Evolutionary conservation across 257 asterid genomes (phyloP).

Genomic region (Nicotiana noctiflora): DNA sequence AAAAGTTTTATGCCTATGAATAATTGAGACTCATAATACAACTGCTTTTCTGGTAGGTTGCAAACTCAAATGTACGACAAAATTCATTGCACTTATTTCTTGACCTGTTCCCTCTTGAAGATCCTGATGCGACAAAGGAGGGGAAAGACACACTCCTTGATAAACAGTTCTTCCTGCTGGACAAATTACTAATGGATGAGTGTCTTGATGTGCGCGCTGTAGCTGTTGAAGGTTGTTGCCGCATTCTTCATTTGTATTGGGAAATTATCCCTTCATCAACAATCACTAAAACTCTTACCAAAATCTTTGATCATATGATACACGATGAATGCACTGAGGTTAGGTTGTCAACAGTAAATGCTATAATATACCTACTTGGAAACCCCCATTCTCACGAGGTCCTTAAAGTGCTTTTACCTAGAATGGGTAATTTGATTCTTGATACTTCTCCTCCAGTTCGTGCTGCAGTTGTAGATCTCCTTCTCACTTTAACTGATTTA

Average conservation of each 20-base stretch:
- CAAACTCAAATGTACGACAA: constrained; percentile 92
- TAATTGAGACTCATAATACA: background rate
- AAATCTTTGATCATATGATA: constrained; percentile 58
- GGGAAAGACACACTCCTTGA: constrained; percentile 64
- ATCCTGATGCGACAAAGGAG: constrained; percentile 91
- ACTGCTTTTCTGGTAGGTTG: constrained; percentile 47
- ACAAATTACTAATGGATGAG: constrained; percentile 76
- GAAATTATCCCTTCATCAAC: constrained; percentile 83
- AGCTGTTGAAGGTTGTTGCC: constrained; percentile 97
- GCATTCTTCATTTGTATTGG: constrained; percentile 82
- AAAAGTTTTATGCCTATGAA: background rate
- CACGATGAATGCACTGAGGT: constrained; percentile 75
- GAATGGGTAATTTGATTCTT: constrained; percentile 61
- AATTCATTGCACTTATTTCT: constrained; percentile 79
- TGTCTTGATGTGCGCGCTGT: constrained; percentile 83
- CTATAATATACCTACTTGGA: constrained; percentile 72
- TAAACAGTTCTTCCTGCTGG: constrained; percentile 79
- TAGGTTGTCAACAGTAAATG: constrained; percentile 80
- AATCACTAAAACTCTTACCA: constrained; percentile 69
- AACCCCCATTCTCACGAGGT: constrained; percentile 95
- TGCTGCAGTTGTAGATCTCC: constrained; percentile 72
- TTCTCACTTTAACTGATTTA: constrained; percentile 58
- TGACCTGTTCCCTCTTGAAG: constrained; percentile 88
- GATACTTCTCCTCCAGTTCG: constrained; percentile 68
- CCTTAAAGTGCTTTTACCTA: constrained; percentile 90